Base-by-base conservation (phyloP, 768 basidiomycete genomes). In the Tricholoma flavovirens region DNA sequence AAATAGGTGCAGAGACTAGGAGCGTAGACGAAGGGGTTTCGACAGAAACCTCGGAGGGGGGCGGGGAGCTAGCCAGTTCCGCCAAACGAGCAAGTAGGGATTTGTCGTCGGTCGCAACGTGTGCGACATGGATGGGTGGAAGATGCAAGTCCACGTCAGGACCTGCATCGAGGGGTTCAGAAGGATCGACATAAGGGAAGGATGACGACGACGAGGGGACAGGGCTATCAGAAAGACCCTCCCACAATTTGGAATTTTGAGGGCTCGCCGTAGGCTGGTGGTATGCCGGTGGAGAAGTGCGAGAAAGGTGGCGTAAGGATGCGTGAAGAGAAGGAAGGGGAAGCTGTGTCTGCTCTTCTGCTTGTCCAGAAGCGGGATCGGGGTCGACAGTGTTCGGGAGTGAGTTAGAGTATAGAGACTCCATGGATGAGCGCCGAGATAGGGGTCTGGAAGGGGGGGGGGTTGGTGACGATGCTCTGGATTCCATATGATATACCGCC, bases 71-170 rank as follows among this genome's bases (percentile, higher is more conserved):
- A 33, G 79, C 82, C 29, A 81, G 59, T 33, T 73, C 73, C 1
- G 73, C 77, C 40, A 86, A 71, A 32, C 75, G 77, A 22, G 80
- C 82, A 40, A 87, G 74, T n/a, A 78, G 59, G 0, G 71, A 64
- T 64, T 87, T 87, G 67, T 87, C 85, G 64, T 87, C 85, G 1
- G 77, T 84, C 15, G 85, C 84, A 48, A 87, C 72, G 63, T 87
- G 84, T n/a, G 80, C 84, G 15, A 70, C 70, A 49, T 70, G 70
- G 21, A 66, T 35, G 12, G 68, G 62, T 14, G 68, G 63, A 14
- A 61, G 32, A 17, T 65, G 64, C 29, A 64, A 62, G 4, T 59
- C 36, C 22, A 30, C 26, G 29, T 51, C 50, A 42, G 14, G 8
- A 19, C 22, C 35, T 21, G 48, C 46, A 26, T 54, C 48, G n/a